Base-by-base conservation (phyloP, 2,329 filamentous ascomycete species). In the Arachnomyces sp. region DNA sequence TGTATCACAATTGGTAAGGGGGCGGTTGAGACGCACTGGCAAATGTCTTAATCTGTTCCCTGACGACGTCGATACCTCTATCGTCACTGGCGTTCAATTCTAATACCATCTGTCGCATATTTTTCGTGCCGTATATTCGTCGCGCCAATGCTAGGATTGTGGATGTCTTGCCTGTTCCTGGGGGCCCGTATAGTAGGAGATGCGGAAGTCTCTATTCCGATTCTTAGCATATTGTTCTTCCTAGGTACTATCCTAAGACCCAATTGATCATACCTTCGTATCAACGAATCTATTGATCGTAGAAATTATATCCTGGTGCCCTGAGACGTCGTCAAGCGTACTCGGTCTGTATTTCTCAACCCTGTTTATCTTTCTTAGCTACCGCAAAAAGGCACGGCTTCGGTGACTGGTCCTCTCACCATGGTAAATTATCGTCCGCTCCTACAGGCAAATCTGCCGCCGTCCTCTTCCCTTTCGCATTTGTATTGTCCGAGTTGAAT, bases 1-100 rank as follows among this genome's bases (percentile, higher is more conserved):
- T 34, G 9, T 14, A 2, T 32, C 8, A 18, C 7, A 28, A 29
- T 38, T 11, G 28, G 32, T 12, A 38, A 13, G 20, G 36, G n/a
- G 20, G 34, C 20, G 13, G n/a, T 13, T 14, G 16, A 9, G 18
- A 61, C 56, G 38, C 38, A 68, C 85, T 93, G 31, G 87, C 90
- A 67, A 98, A 98, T 0, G 92, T 98, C 74, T 96, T 98, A 76
- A 98, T 98, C 66, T 98, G 92, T 68, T 98, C 92, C 50, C 89
- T 79, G 42, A 98, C 92, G 2, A 98, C 92, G 50, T 98, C 92
- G 61, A 98, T 98, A 57, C 92, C 92, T 64, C 92, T 77, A 63
- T 98, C 92, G 59, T 98, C 92, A 36, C 88, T 94, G 31, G 92
- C 92, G 61, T 98, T 98, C 49, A 98, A 77, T 66, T 98, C 92